Base-by-base conservation (phyloP, 176 grass and related monocot genomes). In the Elymus sibiricus region DNA sequence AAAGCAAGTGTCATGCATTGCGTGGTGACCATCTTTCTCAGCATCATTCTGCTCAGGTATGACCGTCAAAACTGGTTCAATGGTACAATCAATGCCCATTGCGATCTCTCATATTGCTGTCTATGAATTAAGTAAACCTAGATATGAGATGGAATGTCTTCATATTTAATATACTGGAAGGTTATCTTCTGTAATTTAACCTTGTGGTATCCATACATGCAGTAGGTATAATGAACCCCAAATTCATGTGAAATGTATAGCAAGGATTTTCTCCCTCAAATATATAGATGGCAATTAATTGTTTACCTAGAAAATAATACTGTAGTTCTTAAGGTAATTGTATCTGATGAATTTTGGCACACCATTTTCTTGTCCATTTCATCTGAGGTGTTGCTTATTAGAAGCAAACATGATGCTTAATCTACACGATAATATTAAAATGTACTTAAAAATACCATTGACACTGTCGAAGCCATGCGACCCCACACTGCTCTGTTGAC, bases 41-140 rank as follows among this genome's bases (percentile, higher is more conserved):
- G 93, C 77, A 98, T 98, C 28, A 84, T 98, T 65, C 96, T 78
- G 93, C 96, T 59, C 96, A 98, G 95, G 95, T 98, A 91, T 9
- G 14, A 24, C 77, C 78, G 35, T 82, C n/a, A 70, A 43, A 43
- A 56, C 73, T 64, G 64, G 13, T 55, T 21, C 38, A 9, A 14
- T 31, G 43, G n/a, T 78, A 7, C 28, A 70, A 64, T 6, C 38
- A 77, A 64, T 78, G 70, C 9, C 31, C 19, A 24, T 49, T 47
- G 11, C 5, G 21, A 39, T 51, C 2, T 78, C 27, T 69, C 82
- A 34, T 82, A 60, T 83, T 70, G 12, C 9, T 6, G 6, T 83
- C 49, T 78, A 5, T 21, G 11, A 61, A 79, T 44, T 53, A 64
- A 77, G 35, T 13, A 7, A 70, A 37, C 22, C 53, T 49, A 75